These are phyloP conservation scores for Cutaneotrichosporon dermatis DNA, from an alignment of 1,284 basidiomycete genomes.

Conservation along the genomic window DNA sequence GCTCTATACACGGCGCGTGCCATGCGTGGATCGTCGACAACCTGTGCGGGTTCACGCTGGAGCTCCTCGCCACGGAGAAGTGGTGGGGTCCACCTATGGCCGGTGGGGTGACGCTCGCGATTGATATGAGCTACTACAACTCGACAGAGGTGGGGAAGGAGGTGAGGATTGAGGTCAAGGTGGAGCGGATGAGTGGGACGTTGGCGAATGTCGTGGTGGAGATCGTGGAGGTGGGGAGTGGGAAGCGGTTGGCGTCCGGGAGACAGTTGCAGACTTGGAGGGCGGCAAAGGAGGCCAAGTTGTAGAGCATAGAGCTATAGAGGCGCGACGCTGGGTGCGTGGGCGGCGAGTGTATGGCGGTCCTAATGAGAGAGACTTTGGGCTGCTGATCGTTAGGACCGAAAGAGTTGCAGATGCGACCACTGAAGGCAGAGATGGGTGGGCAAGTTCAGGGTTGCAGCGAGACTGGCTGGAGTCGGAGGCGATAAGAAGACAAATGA, in stretches of 20 bases:
- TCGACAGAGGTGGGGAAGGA: conserved; percentile 10
- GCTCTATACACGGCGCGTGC: conserved; percentile 37
- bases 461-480: too few species aligned
- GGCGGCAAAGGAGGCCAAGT: not conserved
- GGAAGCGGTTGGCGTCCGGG: conserved; percentile 16
- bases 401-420: too few species aligned
- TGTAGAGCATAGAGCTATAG: not conserved
- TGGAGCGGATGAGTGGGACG: conserved; percentile 12
- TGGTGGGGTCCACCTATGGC: conserved; percentile 38
- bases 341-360: too few species aligned
- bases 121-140: conserved; percentile 30
- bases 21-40: conserved; percentile 37
- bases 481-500: too few species aligned
- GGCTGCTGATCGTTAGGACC: too few species aligned
- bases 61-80: not conserved
- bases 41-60: not conserved
- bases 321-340: too few species aligned
- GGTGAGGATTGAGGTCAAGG: conserved; percentile 7
- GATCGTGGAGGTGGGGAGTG: not conserved
- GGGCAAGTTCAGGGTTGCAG: too few species aligned
- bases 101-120: conserved; percentile 26
- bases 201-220: conserved; percentile 3
- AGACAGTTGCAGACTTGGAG: conserved; percentile 33
- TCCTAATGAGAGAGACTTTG: too few species aligned
- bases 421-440: too few species aligned